Conservation (phyloP, 768 basidiomycete species). For the Pulveroboletus sp. region DNA sequence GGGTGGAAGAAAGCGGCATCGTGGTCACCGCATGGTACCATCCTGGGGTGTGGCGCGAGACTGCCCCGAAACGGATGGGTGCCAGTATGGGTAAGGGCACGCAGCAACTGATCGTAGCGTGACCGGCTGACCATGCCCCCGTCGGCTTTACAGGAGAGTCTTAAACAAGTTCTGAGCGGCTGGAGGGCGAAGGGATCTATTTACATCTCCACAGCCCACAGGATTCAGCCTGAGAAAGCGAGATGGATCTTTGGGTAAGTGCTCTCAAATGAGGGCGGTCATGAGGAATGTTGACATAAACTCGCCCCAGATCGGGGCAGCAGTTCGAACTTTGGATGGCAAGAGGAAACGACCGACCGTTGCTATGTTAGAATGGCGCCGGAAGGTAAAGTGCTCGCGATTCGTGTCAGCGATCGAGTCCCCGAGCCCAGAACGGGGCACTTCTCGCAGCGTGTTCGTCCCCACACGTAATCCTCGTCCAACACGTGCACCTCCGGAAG, state of each 20-base stretch:
- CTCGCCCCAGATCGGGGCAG: slow-evolving; percentile 4
- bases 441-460: slow-evolving; percentile 20
- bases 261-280: slow-evolving; percentile 12
- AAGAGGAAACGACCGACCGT: slow-evolving; percentile 15
- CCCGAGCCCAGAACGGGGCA: slow-evolving; percentile 21
- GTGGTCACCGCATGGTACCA: slow-evolving; percentile 33
- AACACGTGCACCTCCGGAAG: slow-evolving; percentile 27
- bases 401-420: slow-evolving; percentile 27
- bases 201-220: slow-evolving; percentile 24
- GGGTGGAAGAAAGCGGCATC: slow-evolving; percentile 31
- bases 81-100: slow-evolving; percentile 28
- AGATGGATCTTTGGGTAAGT: slow-evolving; percentile 16
- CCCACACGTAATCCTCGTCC: slow-evolving; percentile 21
- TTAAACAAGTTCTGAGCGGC: slow-evolving; percentile 12
- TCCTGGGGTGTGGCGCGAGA: slow-evolving; percentile 29
- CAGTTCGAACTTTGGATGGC: slow-evolving; percentile 6
- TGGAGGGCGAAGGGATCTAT: slow-evolving; percentile 19
- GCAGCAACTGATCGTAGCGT: slow-evolving; percentile 16
- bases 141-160: slow-evolving; percentile 18
- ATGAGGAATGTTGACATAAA: slow-evolving; percentile 21
- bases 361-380: slow-evolving; percentile 19
- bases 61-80: slow-evolving; percentile 27
- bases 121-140: slow-evolving; percentile 13
- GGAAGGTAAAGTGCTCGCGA: slow-evolving; percentile 9
- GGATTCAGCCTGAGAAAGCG: slow-evolving; percentile 20